phyloP scores from a whole-genome alignment of 768 basidiomycete genomes.

The Boletus rex-veris region DNA sequence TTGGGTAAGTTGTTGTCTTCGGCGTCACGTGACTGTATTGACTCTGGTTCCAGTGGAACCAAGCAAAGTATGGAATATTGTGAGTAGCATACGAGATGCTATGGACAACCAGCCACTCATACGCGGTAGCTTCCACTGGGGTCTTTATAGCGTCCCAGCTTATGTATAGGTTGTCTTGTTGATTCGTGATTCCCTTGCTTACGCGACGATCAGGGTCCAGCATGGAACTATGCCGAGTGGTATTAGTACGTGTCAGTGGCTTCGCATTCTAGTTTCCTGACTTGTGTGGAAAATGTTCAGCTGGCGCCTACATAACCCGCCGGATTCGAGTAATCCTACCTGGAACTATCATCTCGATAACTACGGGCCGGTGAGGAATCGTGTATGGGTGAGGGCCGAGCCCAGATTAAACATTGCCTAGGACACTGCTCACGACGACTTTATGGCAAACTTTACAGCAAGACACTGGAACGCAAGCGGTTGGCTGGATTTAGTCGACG shows the following conservation, averaged over 20 bases:
- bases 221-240: slow-evolving; percentile 50
- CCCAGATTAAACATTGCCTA: slow-evolving; percentile 11
- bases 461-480: slow-evolving; percentile 50
- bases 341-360: slow-evolving; percentile 49
- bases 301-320: slow-evolving; percentile 38
- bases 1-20: slow-evolving; percentile 40
- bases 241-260: slow-evolving; percentile 40
- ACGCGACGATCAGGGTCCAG: slow-evolving; percentile 33
- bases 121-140: slow-evolving; percentile 45
- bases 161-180: slow-evolving; percentile 28
- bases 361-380: slow-evolving; percentile 39
- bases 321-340: slow-evolving; percentile 37
- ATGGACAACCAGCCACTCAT: neutral
- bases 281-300: slow-evolving; percentile 17
- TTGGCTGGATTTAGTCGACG: slow-evolving; percentile 53
- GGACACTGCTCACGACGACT: slow-evolving; percentile 55
- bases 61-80: slow-evolving; percentile 58
- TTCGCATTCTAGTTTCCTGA: neutral
- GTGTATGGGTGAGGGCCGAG: neutral
- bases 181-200: neutral
- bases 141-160: slow-evolving; percentile 45
- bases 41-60: slow-evolving; percentile 38
- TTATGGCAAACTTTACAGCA: slow-evolving; percentile 52
- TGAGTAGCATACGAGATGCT: slow-evolving; percentile 24
- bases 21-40: neutral